Evolutionary conservation across 371 early-diverging fungal genomes (phyloP), one percentile per base, ranked within the genome.

Genomic region (Vairimorpha apis): DNA sequence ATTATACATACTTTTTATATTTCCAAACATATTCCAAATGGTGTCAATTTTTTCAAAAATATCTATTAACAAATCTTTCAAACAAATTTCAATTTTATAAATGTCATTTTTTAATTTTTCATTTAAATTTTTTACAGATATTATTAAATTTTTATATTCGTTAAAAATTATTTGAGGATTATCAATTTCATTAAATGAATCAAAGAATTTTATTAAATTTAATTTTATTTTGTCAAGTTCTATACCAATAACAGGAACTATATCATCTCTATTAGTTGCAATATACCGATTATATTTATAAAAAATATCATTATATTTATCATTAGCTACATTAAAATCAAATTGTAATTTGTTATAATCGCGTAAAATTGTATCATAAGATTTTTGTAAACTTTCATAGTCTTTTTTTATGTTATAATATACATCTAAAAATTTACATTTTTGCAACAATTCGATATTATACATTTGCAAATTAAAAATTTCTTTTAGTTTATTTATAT

Each of bases 221-320:
- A 21, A 41, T 47, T 62, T 70, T 1, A 72, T 56, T 12, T 49
- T 32, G 14, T 65, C 72, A 47, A 72, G 43, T 56, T 72, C 72
- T 49, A 44, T 59, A 16, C 72, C 72, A 35, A 72, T 55, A 33
- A 72, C 30, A 1, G 72, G 56, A 0, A 64, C 32, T 23, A 65
- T 44, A 16, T 63, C 62, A 25, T 56, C 56, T 33, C 70, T 70
- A 12, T 70, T 38, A n/a, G 44, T 51, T 10, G 65, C 27, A 43
- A 72, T 58, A 55, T 72, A 72, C 32, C 29, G 64, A 7, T 49
- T 41, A 38, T 72, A 65, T 59, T 56, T 64, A 25, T 65, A 23
- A 29, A 56, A 45, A 32, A 49, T 25, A 18, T 72, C 65, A 35
- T 18, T 53, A 16, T 29, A 25, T 16, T 53, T 29, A 29, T 27